Conservation (phyloP, 192 early-diverging fungal species). For the Rhizophagus clarus region DNA sequence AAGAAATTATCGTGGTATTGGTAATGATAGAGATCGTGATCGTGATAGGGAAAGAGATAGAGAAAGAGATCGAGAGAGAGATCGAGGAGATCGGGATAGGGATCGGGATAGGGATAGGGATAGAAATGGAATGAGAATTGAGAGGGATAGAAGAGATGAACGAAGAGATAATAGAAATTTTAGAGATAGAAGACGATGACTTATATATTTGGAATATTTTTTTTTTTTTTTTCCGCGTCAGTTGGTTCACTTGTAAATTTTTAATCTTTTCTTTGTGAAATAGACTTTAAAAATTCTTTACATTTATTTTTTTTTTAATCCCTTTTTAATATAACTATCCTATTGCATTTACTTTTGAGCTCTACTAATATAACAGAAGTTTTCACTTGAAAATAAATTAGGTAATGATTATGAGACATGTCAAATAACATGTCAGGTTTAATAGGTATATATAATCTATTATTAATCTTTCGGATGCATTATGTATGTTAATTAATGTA, state of each 20-base stretch:
- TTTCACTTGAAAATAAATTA: too few relatives aligned
- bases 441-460: too few relatives aligned
- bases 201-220: not conserved
- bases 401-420: too few relatives aligned
- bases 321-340: not conserved
- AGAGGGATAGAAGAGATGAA: slow-evolving; percentile 22
- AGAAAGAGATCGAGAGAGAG: slow-evolving; percentile 3
- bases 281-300: not conserved
- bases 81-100: slow-evolving; percentile 12
- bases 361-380: too few relatives aligned
- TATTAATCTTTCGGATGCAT: too few relatives aligned
- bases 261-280: too few relatives aligned
- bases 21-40: slow-evolving; percentile 13
- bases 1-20: not conserved
- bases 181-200: slow-evolving; percentile 31
- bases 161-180: slow-evolving; percentile 15
- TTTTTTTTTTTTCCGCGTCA: not conserved
- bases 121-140: not conserved
- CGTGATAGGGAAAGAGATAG: slow-evolving; percentile 26
- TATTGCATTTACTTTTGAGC: too few relatives aligned
- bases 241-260: too few relatives aligned
- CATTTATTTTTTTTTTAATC: not conserved
- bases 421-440: too few relatives aligned
- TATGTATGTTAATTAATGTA: too few relatives aligned
- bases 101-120: slow-evolving; percentile 11